phyloP scores from a whole-genome alignment of 352 stramenopile species.

The Elongisporangium undulatum region DNA sequence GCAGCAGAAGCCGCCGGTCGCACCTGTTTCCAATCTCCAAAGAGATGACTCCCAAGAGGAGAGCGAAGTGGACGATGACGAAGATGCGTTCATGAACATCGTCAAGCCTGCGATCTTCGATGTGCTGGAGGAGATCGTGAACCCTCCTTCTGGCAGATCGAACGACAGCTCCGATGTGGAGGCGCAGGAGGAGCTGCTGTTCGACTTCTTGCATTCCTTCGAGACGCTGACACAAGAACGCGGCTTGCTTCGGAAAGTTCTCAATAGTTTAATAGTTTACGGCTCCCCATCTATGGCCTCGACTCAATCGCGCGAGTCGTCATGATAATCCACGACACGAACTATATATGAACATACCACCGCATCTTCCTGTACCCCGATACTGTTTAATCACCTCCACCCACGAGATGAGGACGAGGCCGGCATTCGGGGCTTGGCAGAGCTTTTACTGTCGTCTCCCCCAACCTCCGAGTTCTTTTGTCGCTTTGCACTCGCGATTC shows the following conservation, averaged over 20 bases:
- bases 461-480: not conserved
- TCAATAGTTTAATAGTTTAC: conserved; percentile 39
- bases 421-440: not conserved
- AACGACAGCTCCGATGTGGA: conserved; percentile 29
- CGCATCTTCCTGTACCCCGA: not conserved
- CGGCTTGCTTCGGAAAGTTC: conserved; percentile 56
- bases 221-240: conserved; percentile 67
- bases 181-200: conserved; percentile 59
- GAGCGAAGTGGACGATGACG: conserved; percentile 30
- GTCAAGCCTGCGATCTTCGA: conserved; percentile 82
- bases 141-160: conserved; percentile 12
- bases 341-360: not conserved
- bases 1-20: not conserved
- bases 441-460: not conserved
- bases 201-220: conserved; percentile 76
- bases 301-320: not conserved
- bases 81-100: conserved; percentile 56
- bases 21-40: not conserved
- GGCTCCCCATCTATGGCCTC: not conserved
- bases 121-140: conserved; percentile 46
- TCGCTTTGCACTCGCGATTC: not conserved
- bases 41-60: conserved; percentile 3
- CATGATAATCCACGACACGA: not conserved
- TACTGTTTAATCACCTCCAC: not conserved
- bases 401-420: not conserved